Conservation (phyloP, 148 eudicot genomes). For the Vaccinium vitisidaea region DNA sequence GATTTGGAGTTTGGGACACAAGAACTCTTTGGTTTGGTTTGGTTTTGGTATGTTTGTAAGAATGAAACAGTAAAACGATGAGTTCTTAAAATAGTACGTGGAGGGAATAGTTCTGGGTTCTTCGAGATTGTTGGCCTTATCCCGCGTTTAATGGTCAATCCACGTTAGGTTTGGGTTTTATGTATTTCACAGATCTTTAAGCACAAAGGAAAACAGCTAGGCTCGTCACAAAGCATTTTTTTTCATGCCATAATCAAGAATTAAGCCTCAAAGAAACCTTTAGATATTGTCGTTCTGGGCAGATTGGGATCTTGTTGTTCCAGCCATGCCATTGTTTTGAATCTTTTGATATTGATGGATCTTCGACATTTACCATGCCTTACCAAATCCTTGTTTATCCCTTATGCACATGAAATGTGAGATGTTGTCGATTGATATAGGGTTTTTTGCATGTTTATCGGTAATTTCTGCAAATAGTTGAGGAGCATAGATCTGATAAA, state of each 20-base stretch:
- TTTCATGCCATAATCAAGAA: neutral
- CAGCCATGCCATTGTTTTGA: neutral
- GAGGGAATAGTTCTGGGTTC: neutral
- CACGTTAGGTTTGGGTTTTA: neutral
- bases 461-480: neutral
- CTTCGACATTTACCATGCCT: neutral
- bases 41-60: neutral
- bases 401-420: neutral
- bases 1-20: too few species aligned
- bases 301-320: slow-evolving; percentile 1
- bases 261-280: neutral
- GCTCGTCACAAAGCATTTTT: neutral
- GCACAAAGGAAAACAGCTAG: neutral
- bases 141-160: neutral
- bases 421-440: neutral
- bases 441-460: neutral
- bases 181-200: neutral
- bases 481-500: neutral
- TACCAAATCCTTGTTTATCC: neutral
- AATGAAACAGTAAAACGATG: neutral
- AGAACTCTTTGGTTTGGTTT: neutral
- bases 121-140: neutral
- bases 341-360: neutral
- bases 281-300: neutral
- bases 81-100: neutral